Base-by-base conservation (phyloP, 495 filamentous ascomycete genomes). In the Articulospora tetracladia region DNA sequence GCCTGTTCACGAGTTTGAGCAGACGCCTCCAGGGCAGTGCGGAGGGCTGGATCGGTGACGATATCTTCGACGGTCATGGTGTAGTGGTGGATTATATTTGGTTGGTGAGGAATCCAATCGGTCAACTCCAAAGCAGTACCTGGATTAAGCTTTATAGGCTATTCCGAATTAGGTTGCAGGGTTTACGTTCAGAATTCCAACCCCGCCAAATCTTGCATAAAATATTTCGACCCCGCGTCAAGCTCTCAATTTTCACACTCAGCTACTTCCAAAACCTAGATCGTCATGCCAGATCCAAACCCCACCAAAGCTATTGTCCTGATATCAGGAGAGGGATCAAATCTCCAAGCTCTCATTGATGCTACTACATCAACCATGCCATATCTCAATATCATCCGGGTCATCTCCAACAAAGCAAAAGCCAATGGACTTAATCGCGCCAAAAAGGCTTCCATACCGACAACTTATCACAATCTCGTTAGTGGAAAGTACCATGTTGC, bases 291-390 rank as follows among this genome's bases (percentile, higher is more conserved):
- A 15, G 53, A 65, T 44, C 59, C 58, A 30, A 58, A 60, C 19
- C 17, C 4, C 1, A 69, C 66, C 12, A 66, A 64, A 48, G 59
- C 36, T 25, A 64, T 61, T n/a, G 49, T 69, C 47, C 55, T 69
- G 48, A 89, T 91, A 54, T 93, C 87, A 58, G 93, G 90, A 69
- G 85, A 80, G 63, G 93, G 93, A 62, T 83, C 89, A 51, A 97
- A 97, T 69, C 84, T 98, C 24, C 92, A 96, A 77, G 92, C 92
- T 30, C 80, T 97, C 39, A 94, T 97, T 67, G 88, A 96, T 72
- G 86, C 88, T 50, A 76, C 82, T 49, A 71, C 74, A 30, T 72
- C 77, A 19, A 66, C 72, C 8, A 80, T 90, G 56, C 82, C 88
- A 58, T 70, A 80, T 61, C 74, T 84, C 39, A 77, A 74, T 28